These are phyloP conservation scores for Primulina eburnea DNA, from an alignment of 257 asterid genomes.

Conservation along the genomic window DNA sequence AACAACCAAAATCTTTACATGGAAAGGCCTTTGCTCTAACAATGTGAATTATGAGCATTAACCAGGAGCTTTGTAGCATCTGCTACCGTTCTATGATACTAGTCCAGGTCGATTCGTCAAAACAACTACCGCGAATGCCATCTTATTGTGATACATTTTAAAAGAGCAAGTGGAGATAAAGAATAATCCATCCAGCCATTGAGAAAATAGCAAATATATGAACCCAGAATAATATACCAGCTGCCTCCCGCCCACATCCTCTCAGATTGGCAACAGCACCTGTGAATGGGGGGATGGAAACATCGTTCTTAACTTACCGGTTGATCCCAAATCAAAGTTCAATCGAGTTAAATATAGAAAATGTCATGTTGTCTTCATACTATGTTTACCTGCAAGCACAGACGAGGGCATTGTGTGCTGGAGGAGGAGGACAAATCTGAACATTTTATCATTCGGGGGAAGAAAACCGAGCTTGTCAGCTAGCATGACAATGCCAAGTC, in stretches of 20 bases:
- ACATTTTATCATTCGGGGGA: constrained; percentile 90
- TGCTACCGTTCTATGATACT: background rate
- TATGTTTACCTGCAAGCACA: constrained; percentile 72
- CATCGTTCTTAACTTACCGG: background rate
- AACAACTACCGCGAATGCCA: background rate
- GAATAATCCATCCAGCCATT: constrained; percentile 97
- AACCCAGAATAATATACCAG: constrained; percentile 95
- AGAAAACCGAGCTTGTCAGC: constrained; percentile 91
- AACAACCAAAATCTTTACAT: background rate
- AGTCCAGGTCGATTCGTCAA: background rate
- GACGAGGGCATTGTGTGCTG: constrained; percentile 99
- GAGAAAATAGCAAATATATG: constrained; percentile 89
- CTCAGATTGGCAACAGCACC: constrained; percentile 98
- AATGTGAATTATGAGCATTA: background rate
- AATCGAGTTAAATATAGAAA: background rate
- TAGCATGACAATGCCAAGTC: constrained; percentile 81
- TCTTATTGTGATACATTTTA: constrained; percentile 21
- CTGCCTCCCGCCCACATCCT: constrained; percentile 97
- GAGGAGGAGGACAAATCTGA: constrained; percentile 88
- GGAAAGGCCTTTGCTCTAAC: background rate
- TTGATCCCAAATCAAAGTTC: background rate
- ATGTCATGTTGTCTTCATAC: background rate
- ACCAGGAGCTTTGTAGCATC: background rate
- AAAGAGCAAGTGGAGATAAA: constrained; percentile 78
- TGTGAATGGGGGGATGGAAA: constrained; percentile 26